Evolutionary conservation across 352 stramenopile genomes (phyloP).

Genomic region (Halophytophthora polymorphica): DNA sequence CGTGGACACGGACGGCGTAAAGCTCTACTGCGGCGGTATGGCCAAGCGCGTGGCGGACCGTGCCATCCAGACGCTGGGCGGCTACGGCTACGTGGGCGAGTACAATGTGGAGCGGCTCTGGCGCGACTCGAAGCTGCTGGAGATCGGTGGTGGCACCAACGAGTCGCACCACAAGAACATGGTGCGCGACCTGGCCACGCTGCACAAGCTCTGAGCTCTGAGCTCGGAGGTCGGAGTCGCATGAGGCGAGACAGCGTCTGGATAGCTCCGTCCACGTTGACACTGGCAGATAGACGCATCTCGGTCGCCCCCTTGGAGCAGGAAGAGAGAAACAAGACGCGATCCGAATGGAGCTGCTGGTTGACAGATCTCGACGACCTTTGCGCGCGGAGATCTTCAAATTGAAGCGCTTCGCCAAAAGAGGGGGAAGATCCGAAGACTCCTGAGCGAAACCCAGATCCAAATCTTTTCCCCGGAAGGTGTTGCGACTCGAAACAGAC

Average conservation of each 20-base stretch:
- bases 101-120: constrained; percentile 98
- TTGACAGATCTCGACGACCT: too few species aligned
- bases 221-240: too few species aligned
- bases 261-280: too few species aligned
- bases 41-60: constrained; percentile 96
- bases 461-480: constrained; percentile 10
- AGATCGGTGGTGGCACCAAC: constrained; percentile 99
- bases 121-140: constrained; percentile 98
- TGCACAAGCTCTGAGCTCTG: constrained; percentile 34
- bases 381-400: too few species aligned
- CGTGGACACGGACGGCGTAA: constrained; percentile 97
- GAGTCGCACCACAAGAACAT: constrained; percentile 99
- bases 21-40: constrained; percentile 98
- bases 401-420: too few species aligned
- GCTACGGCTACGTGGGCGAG: constrained; percentile 99
- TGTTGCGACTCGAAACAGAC: neutral
- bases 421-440: too few species aligned
- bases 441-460: neutral
- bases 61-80: constrained; percentile 97
- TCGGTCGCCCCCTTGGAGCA: too few species aligned
- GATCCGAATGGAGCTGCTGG: too few species aligned
- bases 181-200: constrained; percentile 70
- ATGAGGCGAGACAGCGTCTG: too few species aligned
- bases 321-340: too few species aligned
- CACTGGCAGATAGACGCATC: too few species aligned